Base-by-base conservation (phyloP, 768 basidiomycete species). In the Suillus plorans region DNA sequence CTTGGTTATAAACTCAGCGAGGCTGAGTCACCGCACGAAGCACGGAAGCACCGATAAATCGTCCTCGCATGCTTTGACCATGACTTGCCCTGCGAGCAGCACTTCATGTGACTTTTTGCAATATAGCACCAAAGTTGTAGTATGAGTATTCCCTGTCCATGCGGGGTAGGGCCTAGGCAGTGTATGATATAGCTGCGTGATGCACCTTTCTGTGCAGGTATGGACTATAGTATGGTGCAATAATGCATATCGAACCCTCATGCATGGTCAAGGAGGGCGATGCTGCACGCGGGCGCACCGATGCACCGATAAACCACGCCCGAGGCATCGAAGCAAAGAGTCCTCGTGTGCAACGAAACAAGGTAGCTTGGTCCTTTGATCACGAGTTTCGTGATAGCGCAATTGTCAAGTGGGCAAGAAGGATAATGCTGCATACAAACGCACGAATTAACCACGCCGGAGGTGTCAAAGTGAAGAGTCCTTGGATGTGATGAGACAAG, bases 11-110 rank as follows among this genome's bases (percentile, higher is more conserved):
- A 39, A 25, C 57, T 10, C 39, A 39, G 25, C 25, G 57, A 59
- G 25, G 34, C 39, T 47, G 50, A 53, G 44, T 25, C 49, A 56
- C 44, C 65, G 63, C 65, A 22, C 65, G 60, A 22, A 39, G 65
- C 45, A 58, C 64, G 65, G 53, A 66, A 58, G 45, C 64, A 66
- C 64, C 65, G 64, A 66, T 66, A 66, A 41, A 47, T 28, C 56
- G 45, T 45, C 42, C 63, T 64, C 63, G 63, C 45, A 64, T 64
- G 60, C 60, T 60, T 39, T 31, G 45, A n/a, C 22, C 44, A 41
- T 62, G 44, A 49, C 45, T 62, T 55, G 63, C 41, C 28, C 60
- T 12, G 36, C 22, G 45, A 61, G 34, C 57, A 18, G 42, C 39
- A 18, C 25, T 28, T 41, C 39, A 28, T 20, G 39, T 59, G 57